Base-by-base conservation (phyloP, 1,139 yeast genomes). In the Blastobotrys proliferans region DNA sequence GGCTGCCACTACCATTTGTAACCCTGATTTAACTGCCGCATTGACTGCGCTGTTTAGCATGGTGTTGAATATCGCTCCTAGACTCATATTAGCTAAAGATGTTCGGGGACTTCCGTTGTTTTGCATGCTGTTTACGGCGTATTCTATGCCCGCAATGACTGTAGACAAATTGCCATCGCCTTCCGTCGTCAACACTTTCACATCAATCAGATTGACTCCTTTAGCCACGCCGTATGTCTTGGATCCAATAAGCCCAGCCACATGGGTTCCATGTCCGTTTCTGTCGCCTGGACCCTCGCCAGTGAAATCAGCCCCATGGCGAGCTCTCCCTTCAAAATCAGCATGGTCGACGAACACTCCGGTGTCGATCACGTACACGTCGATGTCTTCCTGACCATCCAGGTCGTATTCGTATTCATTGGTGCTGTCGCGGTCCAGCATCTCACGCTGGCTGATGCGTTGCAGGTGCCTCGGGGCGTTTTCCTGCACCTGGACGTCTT, bases 171-270 rank as follows among this genome's bases (percentile, higher is more conserved):
- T 72, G 0, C 95, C 95, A 10, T 77, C 74, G 0, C 96, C 97
- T 32, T 58, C 54, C 14, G 64, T 63, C 49, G 82, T 78, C 33
- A 87, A 67, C 0, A 85, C 87, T 55, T 86, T 87, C n/a, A 88
- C 78, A 30, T 82, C 92, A 9, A 83, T 67, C 5, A 88, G 57
- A 4, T 68, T 68, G 10, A 76, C 81, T 10, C 73, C 63, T 56
- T 88, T 88, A 5, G 95, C 83, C 0, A 84, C 94, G 0, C 97
- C 96, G 61, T 70, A 88, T 0, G 81, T 77, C 32, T 62, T 66
- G 0, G 95, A 85, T 0, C 94, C 96, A 35, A 86, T 74, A 10
- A 87, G 63, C 0, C 97, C 96, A 0, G 97, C 95, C 3, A 88
- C 95, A 62, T 88, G 96, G 0, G 96, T 86, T 41, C 60, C 80